phyloP scores from a whole-genome alignment of 192 early-diverging fungal genomes.

The Martensiomyces pterosporus region DNA sequence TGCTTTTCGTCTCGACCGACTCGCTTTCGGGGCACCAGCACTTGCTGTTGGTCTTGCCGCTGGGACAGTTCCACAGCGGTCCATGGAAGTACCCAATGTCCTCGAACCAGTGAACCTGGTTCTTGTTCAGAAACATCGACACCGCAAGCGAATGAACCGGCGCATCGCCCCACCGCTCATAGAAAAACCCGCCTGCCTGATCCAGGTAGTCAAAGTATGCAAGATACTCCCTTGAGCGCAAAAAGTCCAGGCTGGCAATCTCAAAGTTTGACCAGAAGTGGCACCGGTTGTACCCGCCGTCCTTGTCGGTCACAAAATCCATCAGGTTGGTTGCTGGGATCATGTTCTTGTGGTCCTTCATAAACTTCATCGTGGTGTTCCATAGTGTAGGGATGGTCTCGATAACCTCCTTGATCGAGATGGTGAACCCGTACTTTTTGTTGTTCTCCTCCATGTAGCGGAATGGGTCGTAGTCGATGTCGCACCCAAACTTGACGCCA shows the following conservation, averaged over 20 bases:
- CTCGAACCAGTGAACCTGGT: constrained; percentile 58
- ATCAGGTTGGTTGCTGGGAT: constrained; percentile 52
- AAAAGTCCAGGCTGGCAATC: constrained; percentile 57
- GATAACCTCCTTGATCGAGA: constrained; percentile 52
- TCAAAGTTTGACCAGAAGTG: constrained; percentile 83
- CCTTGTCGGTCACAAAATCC: constrained; percentile 48
- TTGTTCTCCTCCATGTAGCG: constrained; percentile 63
- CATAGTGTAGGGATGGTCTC: constrained; percentile 35
- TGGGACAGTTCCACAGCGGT: constrained; percentile 45
- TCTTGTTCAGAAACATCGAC: constrained; percentile 51
- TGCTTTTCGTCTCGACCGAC: constrained; percentile 39
- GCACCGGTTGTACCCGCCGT: constrained; percentile 58
- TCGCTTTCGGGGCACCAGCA: constrained; percentile 44
- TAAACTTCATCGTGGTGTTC: constrained; percentile 42
- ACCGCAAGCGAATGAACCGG: constrained; percentile 60
- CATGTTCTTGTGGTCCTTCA: constrained; percentile 36
- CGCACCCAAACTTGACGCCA: constrained; percentile 63
- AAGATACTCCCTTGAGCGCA: constrained; percentile 53
- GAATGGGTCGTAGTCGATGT: constrained; percentile 71
- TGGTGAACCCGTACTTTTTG: constrained; percentile 65
- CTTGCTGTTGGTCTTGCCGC: constrained; percentile 33
- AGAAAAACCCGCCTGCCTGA: constrained; percentile 53
- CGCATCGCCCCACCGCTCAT: constrained; percentile 50
- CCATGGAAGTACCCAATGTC: constrained; percentile 60
- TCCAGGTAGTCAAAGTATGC: constrained; percentile 54